These are phyloP conservation scores for Fragilariopsis cylindrus DNA, from an alignment of 108 stramenopile species.

Conservation along the genomic window DNA sequence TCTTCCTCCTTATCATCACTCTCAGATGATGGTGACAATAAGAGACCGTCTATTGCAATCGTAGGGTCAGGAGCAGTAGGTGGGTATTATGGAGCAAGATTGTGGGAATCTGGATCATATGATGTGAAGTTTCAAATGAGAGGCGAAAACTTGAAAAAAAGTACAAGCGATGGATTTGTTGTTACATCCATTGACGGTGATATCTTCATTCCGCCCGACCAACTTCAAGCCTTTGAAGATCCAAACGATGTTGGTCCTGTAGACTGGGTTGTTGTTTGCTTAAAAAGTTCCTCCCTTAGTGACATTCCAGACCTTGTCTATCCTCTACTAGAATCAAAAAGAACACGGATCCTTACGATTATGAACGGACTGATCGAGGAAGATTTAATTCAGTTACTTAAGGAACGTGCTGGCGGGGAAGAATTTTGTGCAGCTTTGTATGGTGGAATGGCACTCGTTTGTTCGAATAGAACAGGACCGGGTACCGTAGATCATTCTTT, in stretches of 20 bases:
- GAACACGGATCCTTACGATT: constrained; percentile 66
- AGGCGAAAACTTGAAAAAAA: constrained; percentile 57
- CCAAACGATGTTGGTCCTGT: constrained; percentile 43
- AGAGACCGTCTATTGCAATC: neutral
- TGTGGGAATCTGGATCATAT: constrained; percentile 67
- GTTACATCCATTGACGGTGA: constrained; percentile 68
- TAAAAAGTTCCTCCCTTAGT: constrained; percentile 67
- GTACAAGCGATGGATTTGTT: constrained; percentile 56
- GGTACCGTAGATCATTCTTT: constrained; percentile 68
- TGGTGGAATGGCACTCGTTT: constrained; percentile 84
- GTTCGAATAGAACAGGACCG: constrained; percentile 68
- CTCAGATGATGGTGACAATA: neutral
- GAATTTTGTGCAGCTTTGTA: constrained; percentile 69
- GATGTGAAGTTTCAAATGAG: constrained; percentile 78
- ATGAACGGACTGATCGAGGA: constrained; percentile 90
- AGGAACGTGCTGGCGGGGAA: constrained; percentile 31
- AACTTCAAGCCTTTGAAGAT: constrained; percentile 54
- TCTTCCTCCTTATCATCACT: neutral
- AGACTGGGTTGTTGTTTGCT: constrained; percentile 80
- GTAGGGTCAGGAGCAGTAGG: constrained; percentile 53
- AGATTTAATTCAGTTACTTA: constrained; percentile 55
- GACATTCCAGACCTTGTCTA: constrained; percentile 56
- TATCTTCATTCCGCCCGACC: constrained; percentile 58
- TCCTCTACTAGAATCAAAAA: constrained; percentile 53
- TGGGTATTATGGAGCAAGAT: constrained; percentile 65